Evolutionary conservation across 2,329 filamentous ascomycete genomes (phyloP).

Genomic region (Cadophora malorum): DNA sequence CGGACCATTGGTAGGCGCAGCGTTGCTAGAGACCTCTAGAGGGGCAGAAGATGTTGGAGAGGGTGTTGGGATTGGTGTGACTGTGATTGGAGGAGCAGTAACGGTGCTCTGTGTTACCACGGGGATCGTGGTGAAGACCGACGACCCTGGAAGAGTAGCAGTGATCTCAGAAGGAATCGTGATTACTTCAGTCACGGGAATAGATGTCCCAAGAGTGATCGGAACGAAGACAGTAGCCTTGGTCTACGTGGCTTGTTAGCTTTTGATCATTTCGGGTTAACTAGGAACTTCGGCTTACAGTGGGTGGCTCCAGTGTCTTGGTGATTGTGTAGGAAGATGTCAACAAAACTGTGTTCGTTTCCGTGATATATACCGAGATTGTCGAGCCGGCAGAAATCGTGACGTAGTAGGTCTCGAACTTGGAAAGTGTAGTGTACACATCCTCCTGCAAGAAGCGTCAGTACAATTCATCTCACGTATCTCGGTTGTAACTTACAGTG

Average conservation of each 20-base stretch:
- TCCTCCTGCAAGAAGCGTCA: constrained; percentile 5
- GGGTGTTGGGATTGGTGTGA: constrained; percentile 22
- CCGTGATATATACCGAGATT: constrained; percentile 50
- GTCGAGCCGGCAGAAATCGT: constrained; percentile 53
- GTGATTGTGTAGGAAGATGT: constrained; percentile 45
- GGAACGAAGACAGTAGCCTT: constrained; percentile 36
- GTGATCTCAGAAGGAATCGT: constrained; percentile 40
- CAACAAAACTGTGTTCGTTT: constrained; percentile 51
- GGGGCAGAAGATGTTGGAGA: constrained; percentile 33
- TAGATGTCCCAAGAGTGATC: constrained; percentile 37
- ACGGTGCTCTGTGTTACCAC: constrained; percentile 22
- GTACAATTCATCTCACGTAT: neutral
- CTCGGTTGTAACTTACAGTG: constrained; percentile 4
- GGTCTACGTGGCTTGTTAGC: constrained; percentile 14
- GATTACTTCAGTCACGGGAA: constrained; percentile 33
- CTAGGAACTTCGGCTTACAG: constrained; percentile 1
- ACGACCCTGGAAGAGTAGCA: constrained; percentile 28
- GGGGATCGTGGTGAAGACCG: constrained; percentile 26
- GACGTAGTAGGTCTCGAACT: constrained; percentile 47
- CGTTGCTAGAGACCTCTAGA: constrained; percentile 32
- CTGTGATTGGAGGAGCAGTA: constrained; percentile 23
- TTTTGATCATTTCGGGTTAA: neutral
- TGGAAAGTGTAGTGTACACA: constrained; percentile 18
- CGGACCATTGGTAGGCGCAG: constrained; percentile 39
- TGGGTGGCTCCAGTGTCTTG: constrained; percentile 36